A percentile compares a stretch with the other conserved stretches of the same genome.
phyloP scores from a whole-genome alignment of 495 filamentous ascomycete genomes.

The Podospora fimiseda region DNA sequence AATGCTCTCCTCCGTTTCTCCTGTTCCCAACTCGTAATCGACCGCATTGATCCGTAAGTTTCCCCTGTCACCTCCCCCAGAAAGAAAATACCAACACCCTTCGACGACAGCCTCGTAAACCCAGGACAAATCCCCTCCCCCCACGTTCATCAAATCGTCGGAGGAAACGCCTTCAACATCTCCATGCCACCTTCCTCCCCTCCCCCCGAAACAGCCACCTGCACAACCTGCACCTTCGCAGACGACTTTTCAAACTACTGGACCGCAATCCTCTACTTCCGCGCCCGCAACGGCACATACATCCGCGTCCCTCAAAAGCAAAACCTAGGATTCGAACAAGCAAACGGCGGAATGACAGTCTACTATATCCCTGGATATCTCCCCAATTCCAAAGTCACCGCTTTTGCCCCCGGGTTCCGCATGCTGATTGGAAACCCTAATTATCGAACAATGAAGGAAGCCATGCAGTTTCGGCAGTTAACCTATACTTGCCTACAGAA shows the following conservation, averaged over 20 bases:
- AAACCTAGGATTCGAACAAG: slow-evolving; percentile 17
- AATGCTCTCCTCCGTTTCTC: slow-evolving; percentile 6
- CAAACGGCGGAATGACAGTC: slow-evolving; percentile 33
- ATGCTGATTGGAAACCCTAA: slow-evolving; percentile 64
- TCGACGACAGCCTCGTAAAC: slow-evolving; percentile 17
- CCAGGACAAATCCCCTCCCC: slow-evolving; percentile 19
- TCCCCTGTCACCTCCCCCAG: not conserved
- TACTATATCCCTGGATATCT: slow-evolving; percentile 36
- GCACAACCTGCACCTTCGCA: slow-evolving; percentile 30
- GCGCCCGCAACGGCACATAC: slow-evolving; percentile 32
- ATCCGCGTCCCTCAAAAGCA: slow-evolving; percentile 29
- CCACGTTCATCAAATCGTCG: slow-evolving; percentile 23
- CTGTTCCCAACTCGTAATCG: slow-evolving; percentile 7
- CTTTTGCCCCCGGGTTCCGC: slow-evolving; percentile 54
- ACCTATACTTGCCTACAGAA: slow-evolving; percentile 36
- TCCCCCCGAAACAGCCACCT: slow-evolving; percentile 24
- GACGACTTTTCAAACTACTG: slow-evolving; percentile 42
- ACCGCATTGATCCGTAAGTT: slow-evolving; percentile 5
- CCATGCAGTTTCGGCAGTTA: slow-evolving; percentile 30
- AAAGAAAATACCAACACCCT: not conserved
- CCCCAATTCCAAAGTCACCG: slow-evolving; percentile 31
- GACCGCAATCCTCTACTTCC: slow-evolving; percentile 38
- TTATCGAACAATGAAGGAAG: slow-evolving; percentile 27
- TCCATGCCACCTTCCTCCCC: slow-evolving; percentile 26
- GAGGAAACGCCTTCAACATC: slow-evolving; percentile 28